Evolutionary conservation across 2,329 filamentous ascomycete species (phyloP).

Genomic region (Paecilomyces dactylethromorphus): DNA sequence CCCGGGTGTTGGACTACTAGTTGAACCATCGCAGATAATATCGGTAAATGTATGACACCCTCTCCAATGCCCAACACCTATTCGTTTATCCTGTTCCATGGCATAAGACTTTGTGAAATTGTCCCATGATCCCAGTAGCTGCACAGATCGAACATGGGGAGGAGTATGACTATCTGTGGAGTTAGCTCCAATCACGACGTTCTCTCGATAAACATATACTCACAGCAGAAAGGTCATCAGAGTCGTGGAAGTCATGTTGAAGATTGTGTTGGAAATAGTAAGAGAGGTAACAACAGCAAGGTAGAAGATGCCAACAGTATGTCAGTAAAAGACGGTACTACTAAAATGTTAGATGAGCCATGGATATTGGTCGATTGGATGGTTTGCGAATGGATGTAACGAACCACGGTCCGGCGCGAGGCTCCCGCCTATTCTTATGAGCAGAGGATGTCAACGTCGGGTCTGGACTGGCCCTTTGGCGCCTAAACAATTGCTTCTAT

Average conservation of each 20-base stretch:
- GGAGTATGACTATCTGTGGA: conserved; percentile 23
- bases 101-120: conserved; percentile 75
- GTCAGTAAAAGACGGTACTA: background rate
- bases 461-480: background rate
- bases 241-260: conserved; percentile 9
- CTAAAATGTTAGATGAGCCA: background rate
- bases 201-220: background rate
- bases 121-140: conserved; percentile 89
- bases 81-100: conserved; percentile 73
- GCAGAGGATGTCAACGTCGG: background rate
- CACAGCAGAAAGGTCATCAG: conserved; percentile 13
- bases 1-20: conserved; percentile 44
- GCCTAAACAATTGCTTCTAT: background rate
- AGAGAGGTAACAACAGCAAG: background rate
- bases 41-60: conserved; percentile 82
- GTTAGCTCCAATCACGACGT: conserved; percentile 10
- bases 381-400: background rate
- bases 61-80: conserved; percentile 71
- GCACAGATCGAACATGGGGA: conserved; percentile 53
- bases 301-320: background rate
- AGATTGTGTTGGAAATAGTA: background rate
- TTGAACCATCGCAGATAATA: conserved; percentile 73
- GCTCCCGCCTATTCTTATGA: background rate
- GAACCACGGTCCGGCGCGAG: background rate
- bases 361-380: background rate